phyloP scores from a whole-genome alignment of 164 flowering plant genomes.

The Piper longum region DNA sequence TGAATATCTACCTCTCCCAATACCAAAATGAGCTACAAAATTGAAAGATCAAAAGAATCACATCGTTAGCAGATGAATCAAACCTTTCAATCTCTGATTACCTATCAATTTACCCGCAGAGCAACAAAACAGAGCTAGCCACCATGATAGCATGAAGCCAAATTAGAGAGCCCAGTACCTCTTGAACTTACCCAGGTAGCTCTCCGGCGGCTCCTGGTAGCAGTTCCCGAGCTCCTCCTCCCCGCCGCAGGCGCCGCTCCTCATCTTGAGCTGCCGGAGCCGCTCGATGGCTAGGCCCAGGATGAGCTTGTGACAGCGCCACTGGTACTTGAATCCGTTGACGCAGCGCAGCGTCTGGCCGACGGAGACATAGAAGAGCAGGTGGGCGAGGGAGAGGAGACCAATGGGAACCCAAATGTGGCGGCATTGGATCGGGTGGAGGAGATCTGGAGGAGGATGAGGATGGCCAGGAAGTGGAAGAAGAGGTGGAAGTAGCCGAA shows the following conservation, averaged over 20 bases:
- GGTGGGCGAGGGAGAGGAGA: constrained; percentile 59
- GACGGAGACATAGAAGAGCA: constrained; percentile 78
- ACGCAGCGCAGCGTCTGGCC: constrained; percentile 87
- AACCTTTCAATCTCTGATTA: too few relatives aligned
- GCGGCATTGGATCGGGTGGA: constrained; percentile 56
- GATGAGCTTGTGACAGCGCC: constrained; percentile 89
- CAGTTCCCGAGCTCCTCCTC: constrained; percentile 51
- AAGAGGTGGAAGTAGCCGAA: constrained; percentile 61
- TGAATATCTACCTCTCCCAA: too few relatives aligned
- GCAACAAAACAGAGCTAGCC: constrained; percentile 66
- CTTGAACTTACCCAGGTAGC: constrained; percentile 83
- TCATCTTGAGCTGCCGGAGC: constrained; percentile 48
- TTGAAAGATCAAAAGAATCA: too few relatives aligned
- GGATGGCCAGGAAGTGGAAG: constrained; percentile 58
- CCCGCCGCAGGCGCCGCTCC: constrained; percentile 13
- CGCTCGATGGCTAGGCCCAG: constrained; percentile 76
- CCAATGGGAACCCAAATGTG: constrained; percentile 82
- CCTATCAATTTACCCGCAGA: constrained; percentile 35
- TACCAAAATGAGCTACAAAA: too few relatives aligned
- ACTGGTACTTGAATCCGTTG: constrained; percentile 90
- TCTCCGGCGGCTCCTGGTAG: constrained; percentile 79
- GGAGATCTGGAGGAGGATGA: constrained; percentile 34
- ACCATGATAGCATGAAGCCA: constrained; percentile 73
- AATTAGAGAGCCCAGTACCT: constrained; percentile 89
- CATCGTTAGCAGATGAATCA: too few relatives aligned